A percentile compares a stretch with the other conserved stretches of the same genome.
These are phyloP conservation scores for Anisogramma anomala DNA, from an alignment of 2,329 filamentous ascomycete genomes.

Conservation along the genomic window DNA sequence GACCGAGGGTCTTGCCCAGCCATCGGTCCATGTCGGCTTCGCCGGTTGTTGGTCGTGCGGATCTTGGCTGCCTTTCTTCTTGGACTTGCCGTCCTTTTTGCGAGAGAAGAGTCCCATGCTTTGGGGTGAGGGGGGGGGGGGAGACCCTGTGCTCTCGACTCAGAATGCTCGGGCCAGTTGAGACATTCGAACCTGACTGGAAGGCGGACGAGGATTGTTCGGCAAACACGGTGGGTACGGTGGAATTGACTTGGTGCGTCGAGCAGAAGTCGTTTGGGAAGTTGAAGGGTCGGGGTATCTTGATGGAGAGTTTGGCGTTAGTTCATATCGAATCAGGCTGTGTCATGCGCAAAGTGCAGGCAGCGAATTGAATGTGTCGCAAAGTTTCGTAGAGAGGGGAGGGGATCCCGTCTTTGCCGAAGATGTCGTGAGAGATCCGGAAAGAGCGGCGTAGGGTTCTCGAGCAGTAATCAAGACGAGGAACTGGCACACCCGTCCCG, in stretches of 20 bases:
- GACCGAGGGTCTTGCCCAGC: conserved; percentile 71
- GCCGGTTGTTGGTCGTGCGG: conserved; percentile 40
- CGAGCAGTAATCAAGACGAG: neutral
- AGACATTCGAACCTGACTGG: conserved; percentile 10
- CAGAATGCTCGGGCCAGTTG: conserved; percentile 6
- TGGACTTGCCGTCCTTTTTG: conserved; percentile 62
- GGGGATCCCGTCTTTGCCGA: too few relatives aligned
- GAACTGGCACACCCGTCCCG: neutral
- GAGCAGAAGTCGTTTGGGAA: too few relatives aligned
- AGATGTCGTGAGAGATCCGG: conserved; percentile 3
- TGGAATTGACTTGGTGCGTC: neutral
- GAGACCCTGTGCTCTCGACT: neutral
- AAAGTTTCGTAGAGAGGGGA: too few relatives aligned
- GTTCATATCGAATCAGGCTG: too few relatives aligned
- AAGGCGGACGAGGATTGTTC: conserved; percentile 8
- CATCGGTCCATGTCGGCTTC: conserved; percentile 77
- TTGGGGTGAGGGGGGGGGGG: neutral
- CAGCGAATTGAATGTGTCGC: too few relatives aligned
- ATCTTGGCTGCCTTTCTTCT: conserved; percentile 50
- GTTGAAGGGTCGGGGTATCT: too few relatives aligned
- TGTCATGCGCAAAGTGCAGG: too few relatives aligned
- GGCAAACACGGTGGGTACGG: conserved; percentile 9
- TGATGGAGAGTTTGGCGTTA: too few relatives aligned
- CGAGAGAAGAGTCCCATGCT: conserved; percentile 42
- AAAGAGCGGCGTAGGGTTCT: conserved; percentile 2